Conservation (phyloP, 352 stramenopile species). For the Globisporangium polare region DNA sequence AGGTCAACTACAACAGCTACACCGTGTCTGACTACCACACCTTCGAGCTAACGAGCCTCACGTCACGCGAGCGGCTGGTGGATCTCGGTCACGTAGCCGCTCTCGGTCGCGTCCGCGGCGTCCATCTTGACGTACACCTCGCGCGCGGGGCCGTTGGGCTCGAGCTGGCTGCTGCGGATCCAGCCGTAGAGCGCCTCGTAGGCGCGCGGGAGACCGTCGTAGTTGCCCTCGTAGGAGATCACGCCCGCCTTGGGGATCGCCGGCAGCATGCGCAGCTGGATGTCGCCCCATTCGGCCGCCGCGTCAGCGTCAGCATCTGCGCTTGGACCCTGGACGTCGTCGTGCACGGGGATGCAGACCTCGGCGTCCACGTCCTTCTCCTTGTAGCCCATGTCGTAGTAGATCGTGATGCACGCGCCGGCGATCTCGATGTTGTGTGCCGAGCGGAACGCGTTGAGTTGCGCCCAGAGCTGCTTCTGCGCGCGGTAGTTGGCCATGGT, state of each 20-base stretch:
- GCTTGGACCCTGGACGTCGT: conserved; percentile 16
- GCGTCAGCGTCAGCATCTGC: conserved; percentile 4
- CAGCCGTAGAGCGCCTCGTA: conserved; percentile 6
- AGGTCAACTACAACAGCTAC: no score
- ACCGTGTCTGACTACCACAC: no score
- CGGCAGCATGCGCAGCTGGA: conserved; percentile 23
- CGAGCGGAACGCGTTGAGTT: conserved; percentile 24
- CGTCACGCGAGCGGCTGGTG: conserved; percentile 1
- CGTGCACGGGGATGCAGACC: conserved; percentile 38
- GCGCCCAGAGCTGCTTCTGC: conserved; percentile 33
- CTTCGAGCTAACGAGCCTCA: background rate
- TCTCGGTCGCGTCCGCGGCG: background rate
- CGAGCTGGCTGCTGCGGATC: background rate
- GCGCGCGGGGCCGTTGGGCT: background rate
- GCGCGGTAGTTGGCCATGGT: conserved; percentile 44
- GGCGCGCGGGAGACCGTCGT: conserved; percentile 16
- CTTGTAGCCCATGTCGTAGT: conserved; percentile 32
- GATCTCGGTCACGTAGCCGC: conserved; percentile 6
- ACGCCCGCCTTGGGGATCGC: conserved; percentile 23
- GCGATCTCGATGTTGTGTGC: conserved; percentile 18
- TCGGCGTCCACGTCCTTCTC: conserved; percentile 47
- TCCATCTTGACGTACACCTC: conserved; percentile 7
- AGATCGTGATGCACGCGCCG: conserved; percentile 35
- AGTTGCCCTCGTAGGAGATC: conserved; percentile 33
- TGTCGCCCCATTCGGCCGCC: conserved; percentile 3